phyloP scores from a whole-genome alignment of 345 rosid genomes.

The Cardamine resedifolia region DNA sequence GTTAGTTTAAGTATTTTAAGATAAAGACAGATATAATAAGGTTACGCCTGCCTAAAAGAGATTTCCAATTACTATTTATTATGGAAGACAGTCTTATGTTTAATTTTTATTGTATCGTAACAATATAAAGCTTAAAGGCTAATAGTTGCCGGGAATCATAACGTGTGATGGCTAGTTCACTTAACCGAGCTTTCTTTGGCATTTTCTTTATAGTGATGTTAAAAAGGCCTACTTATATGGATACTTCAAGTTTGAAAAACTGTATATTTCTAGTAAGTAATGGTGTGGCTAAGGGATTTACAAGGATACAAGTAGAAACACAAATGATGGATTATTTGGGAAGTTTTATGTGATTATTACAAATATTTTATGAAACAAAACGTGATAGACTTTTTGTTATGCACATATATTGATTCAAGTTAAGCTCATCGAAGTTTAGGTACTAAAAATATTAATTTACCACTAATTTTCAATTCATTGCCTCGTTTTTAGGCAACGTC shows the following conservation, averaged over 20 bases:
- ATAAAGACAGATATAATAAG: not conserved
- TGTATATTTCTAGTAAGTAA: too few relatives aligned
- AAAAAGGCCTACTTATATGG: too few relatives aligned
- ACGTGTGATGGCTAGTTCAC: too few relatives aligned
- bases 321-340: not conserved
- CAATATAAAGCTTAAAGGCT: too few relatives aligned
- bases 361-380: not conserved
- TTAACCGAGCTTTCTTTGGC: too few relatives aligned
- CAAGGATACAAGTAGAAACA: not conserved
- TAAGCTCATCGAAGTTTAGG: not conserved
- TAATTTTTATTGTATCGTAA: too few relatives aligned
- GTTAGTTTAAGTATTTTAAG: not conserved
- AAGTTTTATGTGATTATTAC: not conserved
- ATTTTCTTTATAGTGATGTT: too few relatives aligned
- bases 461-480: not conserved
- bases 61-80: not conserved
- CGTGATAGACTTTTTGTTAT: not conserved
- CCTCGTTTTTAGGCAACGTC: not conserved
- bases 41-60: not conserved
- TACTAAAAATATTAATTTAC: not conserved
- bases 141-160: too few relatives aligned
- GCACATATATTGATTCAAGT: not conserved
- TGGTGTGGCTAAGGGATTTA: not conserved
- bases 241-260: too few relatives aligned
- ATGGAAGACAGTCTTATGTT: not conserved